Evolutionary conservation across 108 stramenopile species (phyloP).

Genomic region (Cyclotella atomus): DNA sequence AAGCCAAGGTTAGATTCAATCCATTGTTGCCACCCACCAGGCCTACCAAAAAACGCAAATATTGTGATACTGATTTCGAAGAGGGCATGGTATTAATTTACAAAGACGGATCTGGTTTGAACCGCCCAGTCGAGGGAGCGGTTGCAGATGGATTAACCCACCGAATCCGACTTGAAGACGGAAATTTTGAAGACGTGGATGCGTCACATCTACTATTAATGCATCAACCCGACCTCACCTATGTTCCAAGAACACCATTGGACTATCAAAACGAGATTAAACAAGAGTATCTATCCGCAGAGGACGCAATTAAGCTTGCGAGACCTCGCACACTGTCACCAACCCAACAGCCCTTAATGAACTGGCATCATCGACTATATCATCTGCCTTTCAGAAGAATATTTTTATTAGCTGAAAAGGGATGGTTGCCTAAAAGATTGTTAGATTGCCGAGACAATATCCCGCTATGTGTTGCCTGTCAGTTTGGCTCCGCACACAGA

Average conservation of each 20-base stretch:
- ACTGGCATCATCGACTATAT: constrained; percentile 22
- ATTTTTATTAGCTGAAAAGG: constrained; percentile 10
- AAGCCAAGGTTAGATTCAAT: background rate
- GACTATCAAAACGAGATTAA: constrained; percentile 10
- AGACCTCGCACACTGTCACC: too few species aligned
- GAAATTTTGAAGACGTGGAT: background rate
- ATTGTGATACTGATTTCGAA: background rate
- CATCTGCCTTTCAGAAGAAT: constrained; percentile 24
- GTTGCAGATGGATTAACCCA: constrained; percentile 3
- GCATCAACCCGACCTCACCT: constrained; percentile 17
- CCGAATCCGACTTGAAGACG: background rate
- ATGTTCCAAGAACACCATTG: background rate
- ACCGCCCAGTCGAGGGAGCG: background rate
- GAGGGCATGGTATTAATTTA: background rate
- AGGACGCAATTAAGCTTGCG: background rate
- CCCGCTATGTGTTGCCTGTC: constrained; percentile 27
- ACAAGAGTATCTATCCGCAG: background rate
- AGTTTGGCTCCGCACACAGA: constrained; percentile 20
- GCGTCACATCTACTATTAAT: background rate
- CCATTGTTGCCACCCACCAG: background rate
- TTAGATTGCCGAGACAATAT: constrained; percentile 3
- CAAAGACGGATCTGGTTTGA: constrained; percentile 8
- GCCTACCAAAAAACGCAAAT: background rate
- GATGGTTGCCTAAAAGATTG: constrained; percentile 16
- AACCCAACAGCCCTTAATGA: constrained; percentile 23